Conservation (phyloP, 345 rosid species). For the sweet orange (Citrus sinensis) region DVS_A1.0 CM039169.1:191001-191500, state of each 20-base stretch:
- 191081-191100: not conserved
- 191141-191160: not conserved
- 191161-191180: not conserved
- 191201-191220: not conserved
- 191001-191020: not conserved
- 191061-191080: not conserved
- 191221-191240: not conserved
- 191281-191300: not conserved
- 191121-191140: not conserved
- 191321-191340: not conserved
- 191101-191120: not conserved
- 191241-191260: not conserved
- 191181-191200: not conserved
- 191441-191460: slow-evolving; percentile 97
- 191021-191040: not conserved
- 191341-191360: not conserved
- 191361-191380: not conserved
- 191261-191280: not conserved
- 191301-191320: not conserved
- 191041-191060: not conserved
- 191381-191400: not conserved
- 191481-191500: slow-evolving; percentile 93
- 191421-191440: slow-evolving; percentile 97
- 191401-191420: slow-evolving; percentile 86
- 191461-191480: slow-evolving; percentile 92